Base-by-base conservation (phyloP, 2,329 filamentous ascomycete species). In the Samsoniella hepiali region DNA sequence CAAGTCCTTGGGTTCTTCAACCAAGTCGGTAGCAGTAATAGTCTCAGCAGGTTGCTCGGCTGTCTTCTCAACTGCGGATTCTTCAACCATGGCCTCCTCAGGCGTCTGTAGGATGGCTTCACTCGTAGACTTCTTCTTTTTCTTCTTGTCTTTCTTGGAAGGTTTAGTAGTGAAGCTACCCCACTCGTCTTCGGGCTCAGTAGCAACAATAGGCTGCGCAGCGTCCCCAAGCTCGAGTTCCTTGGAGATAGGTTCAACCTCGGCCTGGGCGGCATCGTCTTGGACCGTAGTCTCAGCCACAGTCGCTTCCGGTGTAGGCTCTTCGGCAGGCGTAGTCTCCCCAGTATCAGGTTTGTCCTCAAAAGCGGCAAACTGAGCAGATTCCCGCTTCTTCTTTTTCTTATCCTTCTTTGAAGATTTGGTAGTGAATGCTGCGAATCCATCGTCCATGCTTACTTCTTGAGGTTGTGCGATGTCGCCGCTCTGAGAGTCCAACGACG, bases 61-160 rank as follows among this genome's bases (percentile, higher is more conserved):
- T 5, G 11, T 40, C 13, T n/a, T n/a, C 22, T 29, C 22, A 22
- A 15, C 6, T 15, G 11, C 6, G 29, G 22, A 22, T 11, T 40
- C 57, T n/a, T 59, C 34, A 2, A 29, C 4, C 4, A 22, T 3
- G 8, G 34, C 40, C 15, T 47, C 58, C 7, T 34, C 58, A 0
- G 29, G 29, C 7, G 49, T 17, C 4, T 5, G 27, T 11, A 32
- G 17, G 32, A 34, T 27, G 29, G 44, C 51, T 17, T 61, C 42
- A 58, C 61, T 68, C 68, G 36, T 65, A 11, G 22, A 34, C 58
- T 53, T 66, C 63, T 58, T 62, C 50, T 56, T 67, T 51, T 50
- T 58, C 63, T 71, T 72, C 64, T 75, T 73, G 64, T 73, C 70
- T 64, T 72, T 73, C 64, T 73, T 69, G 59, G 71, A 69, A 63